Conservation (phyloP, 495 filamentous ascomycete genomes). For the Neurospora terricola region DNA sequence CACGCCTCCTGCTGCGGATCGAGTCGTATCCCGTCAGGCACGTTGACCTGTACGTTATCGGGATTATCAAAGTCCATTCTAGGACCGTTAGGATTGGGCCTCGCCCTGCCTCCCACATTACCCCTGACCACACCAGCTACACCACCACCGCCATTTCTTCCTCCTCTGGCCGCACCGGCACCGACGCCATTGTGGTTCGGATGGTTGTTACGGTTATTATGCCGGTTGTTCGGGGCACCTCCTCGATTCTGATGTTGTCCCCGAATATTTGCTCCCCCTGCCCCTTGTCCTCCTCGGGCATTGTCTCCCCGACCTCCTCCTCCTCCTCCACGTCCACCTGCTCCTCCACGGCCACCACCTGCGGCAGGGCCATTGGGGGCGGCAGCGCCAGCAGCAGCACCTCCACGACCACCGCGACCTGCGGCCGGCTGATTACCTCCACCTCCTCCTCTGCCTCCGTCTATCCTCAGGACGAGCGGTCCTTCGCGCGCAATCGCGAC, state of each 20-base stretch:
- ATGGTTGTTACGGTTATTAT: conserved; percentile 18
- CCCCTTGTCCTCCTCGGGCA: conserved; percentile 5
- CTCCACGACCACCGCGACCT: conserved; percentile 15
- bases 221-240: conserved; percentile 11
- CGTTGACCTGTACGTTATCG: not conserved
- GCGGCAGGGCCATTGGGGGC: conserved; percentile 25
- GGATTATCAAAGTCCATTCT: not conserved
- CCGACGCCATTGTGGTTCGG: not conserved
- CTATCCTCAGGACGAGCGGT: conserved; percentile 44
- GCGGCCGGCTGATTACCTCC: conserved; percentile 19
- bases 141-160: not conserved
- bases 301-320: not conserved
- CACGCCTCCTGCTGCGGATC: conserved; percentile 35
- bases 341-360: not conserved
- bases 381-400: not conserved
- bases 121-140: not conserved
- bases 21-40: conserved; percentile 6
- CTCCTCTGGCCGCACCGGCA: not conserved
- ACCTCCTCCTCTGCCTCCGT: conserved; percentile 5
- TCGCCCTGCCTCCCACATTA: conserved; percentile 1
- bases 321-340: not conserved
- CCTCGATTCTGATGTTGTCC: not conserved
- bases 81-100: not conserved
- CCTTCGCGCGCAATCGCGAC: conserved; percentile 40
- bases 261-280: conserved; percentile 6